phyloP scores from a whole-genome alignment of 768 basidiomycete species.

The Podaxis sp. region DNA sequence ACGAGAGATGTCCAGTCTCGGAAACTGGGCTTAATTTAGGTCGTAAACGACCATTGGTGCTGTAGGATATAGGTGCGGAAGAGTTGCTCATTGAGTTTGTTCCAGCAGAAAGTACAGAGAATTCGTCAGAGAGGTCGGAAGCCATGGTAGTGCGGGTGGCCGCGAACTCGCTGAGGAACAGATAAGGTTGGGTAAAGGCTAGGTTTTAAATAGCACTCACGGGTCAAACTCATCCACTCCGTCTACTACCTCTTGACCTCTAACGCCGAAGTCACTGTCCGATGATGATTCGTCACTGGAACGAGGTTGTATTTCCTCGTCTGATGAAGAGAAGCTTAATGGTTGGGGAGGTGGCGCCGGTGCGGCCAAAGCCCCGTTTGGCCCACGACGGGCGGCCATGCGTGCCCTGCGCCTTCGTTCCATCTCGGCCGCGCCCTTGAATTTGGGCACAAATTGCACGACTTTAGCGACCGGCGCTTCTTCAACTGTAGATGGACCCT shows the following conservation, averaged over 20 bases:
- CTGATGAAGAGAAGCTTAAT: slow-evolving; percentile 52
- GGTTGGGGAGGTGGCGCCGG: slow-evolving; percentile 30
- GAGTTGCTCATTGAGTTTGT: slow-evolving; percentile 54
- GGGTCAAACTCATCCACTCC: slow-evolving; percentile 80
- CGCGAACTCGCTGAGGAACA: slow-evolving; percentile 58
- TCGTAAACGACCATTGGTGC: slow-evolving; percentile 37
- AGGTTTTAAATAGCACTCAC: slow-evolving; percentile 38
- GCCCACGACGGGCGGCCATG: slow-evolving; percentile 61
- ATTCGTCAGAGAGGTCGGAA: slow-evolving; percentile 62
- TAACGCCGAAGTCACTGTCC: slow-evolving; percentile 49
- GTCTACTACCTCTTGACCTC: slow-evolving; percentile 48
- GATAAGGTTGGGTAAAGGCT: background rate
- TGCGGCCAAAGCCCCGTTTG: slow-evolving; percentile 28
- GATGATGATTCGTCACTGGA: slow-evolving; percentile 47
- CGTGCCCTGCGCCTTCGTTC: slow-evolving; percentile 66
- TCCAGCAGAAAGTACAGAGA: slow-evolving; percentile 55
- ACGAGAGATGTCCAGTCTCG: slow-evolving; percentile 29
- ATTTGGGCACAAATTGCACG: slow-evolving; percentile 69
- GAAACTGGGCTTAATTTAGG: slow-evolving; percentile 63
- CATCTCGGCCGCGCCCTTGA: slow-evolving; percentile 87
- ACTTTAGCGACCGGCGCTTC: slow-evolving; percentile 48
- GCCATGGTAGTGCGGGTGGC: slow-evolving; percentile 50
- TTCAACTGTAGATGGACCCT: slow-evolving; percentile 37
- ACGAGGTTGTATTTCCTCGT: slow-evolving; percentile 44
- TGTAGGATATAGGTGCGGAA: slow-evolving; percentile 49